These are phyloP conservation scores for Colletotrichum nymphaeae DNA, from an alignment of 2,329 filamentous ascomycete species.

Conservation along the genomic window DNA sequence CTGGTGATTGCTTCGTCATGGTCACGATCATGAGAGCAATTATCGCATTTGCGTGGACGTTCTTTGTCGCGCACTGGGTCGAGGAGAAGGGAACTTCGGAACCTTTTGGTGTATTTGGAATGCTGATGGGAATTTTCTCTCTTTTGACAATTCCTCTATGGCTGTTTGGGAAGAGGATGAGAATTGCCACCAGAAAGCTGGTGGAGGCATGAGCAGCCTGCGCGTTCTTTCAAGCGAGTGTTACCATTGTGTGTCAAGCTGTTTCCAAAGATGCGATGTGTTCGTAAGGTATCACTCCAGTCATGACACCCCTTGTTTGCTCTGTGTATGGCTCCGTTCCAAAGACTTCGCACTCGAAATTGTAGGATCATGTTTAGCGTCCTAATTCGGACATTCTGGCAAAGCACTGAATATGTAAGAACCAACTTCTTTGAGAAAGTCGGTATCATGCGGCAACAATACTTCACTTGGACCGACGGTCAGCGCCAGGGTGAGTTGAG, in stretches of 20 bases:
- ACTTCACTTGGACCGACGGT: no score
- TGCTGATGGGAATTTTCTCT: constrained; percentile 61
- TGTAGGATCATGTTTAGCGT: neutral
- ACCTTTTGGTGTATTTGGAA: constrained; percentile 64
- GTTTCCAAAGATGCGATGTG: no score
- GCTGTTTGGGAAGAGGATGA: constrained; percentile 49
- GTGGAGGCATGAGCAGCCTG: neutral
- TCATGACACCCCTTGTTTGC: neutral
- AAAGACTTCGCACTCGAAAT: neutral
- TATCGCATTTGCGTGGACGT: constrained; percentile 65
- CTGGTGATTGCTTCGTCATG: constrained; percentile 64
- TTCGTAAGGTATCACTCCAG: neutral
- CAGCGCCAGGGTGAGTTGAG: neutral
- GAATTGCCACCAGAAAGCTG: constrained; percentile 45
- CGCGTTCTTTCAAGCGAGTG: neutral
- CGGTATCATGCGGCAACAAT: no score
- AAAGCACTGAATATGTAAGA: neutral
- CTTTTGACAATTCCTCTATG: constrained; percentile 49
- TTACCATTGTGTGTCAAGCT: neutral
- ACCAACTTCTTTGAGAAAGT: neutral
- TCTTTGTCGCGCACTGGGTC: constrained; percentile 63
- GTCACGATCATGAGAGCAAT: constrained; percentile 61
- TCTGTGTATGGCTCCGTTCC: neutral
- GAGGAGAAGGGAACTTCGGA: constrained; percentile 53
- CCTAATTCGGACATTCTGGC: neutral